phyloP scores from a whole-genome alignment of 495 filamentous ascomycete species.

The Trichoderma erinaceum region DNA sequence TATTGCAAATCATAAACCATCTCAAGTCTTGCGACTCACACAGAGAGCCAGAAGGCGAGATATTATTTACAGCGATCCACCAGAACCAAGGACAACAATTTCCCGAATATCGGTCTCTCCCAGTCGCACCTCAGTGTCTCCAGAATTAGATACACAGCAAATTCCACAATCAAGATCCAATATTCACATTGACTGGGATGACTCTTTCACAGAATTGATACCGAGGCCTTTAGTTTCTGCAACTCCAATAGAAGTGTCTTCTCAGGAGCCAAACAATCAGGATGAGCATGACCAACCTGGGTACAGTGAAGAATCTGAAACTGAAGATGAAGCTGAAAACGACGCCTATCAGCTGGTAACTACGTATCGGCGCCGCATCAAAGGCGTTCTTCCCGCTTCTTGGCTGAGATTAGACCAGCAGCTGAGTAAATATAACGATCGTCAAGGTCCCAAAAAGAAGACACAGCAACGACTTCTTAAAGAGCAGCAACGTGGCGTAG shows the following conservation, averaged over 20 bases:
- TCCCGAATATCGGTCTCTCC: neutral
- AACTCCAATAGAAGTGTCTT: neutral
- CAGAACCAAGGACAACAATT: neutral
- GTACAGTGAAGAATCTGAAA: neutral
- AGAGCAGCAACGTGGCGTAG: constrained; percentile 46
- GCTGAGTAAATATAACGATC: constrained; percentile 25
- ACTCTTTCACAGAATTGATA: neutral
- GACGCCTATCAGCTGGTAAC: constrained; percentile 37
- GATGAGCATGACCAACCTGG: neutral
- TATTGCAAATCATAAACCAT: too few relatives aligned
- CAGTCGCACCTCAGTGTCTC: neutral
- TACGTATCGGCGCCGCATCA: constrained; percentile 50
- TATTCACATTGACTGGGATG: neutral
- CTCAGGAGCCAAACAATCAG: neutral
- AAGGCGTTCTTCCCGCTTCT: constrained; percentile 85
- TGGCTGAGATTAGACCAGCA: constrained; percentile 70
- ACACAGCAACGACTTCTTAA: constrained; percentile 32
- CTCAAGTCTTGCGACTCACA: neutral
- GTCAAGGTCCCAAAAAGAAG: constrained; percentile 29
- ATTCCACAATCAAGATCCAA: neutral
- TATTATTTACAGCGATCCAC: neutral
- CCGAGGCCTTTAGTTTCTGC: neutral
- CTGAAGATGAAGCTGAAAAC: constrained; percentile 7
- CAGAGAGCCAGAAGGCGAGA: neutral
- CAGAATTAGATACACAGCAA: neutral